Conservation (phyloP, 2,329 filamentous ascomycete genomes). For the Teratosphaeriaceae sp. region DNA sequence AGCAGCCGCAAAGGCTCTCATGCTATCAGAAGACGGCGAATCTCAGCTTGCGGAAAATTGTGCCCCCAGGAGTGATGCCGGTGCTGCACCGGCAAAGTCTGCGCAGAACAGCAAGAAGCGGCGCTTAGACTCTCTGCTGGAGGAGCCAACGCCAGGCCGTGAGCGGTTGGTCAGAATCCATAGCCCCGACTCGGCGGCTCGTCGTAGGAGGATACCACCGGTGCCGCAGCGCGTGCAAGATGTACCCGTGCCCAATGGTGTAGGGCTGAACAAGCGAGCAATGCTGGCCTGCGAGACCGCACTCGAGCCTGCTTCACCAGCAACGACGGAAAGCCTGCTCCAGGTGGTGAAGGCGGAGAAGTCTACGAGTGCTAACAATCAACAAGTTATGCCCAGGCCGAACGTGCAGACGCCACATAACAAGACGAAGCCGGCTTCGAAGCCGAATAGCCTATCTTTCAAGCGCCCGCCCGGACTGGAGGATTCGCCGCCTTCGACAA, state of each 20-base stretch:
- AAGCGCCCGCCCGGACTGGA: constrained; percentile 7
- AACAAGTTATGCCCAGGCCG: too few relatives aligned
- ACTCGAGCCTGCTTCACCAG: too few relatives aligned
- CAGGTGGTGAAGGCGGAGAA: too few relatives aligned
- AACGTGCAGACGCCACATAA: not conserved
- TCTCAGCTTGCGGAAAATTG: constrained; percentile 5
- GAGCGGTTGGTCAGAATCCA: constrained; percentile 5
- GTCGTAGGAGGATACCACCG: not conserved
- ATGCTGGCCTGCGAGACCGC: too few relatives aligned
- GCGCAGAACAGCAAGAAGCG: constrained; percentile 4
- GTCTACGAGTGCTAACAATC: too few relatives aligned
- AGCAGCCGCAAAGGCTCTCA: constrained; percentile 12
- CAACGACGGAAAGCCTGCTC: too few relatives aligned
- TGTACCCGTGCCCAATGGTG: too few relatives aligned
- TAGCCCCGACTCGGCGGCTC: not conserved
- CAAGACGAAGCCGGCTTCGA: constrained; percentile 4
- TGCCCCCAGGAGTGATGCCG: not conserved
- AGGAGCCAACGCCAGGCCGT: constrained; percentile 12
- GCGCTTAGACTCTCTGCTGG: constrained; percentile 20
- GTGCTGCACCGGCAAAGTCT: not conserved
- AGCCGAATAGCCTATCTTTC: not conserved
- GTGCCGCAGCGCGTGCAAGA: too few relatives aligned
- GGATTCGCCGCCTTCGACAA: constrained; percentile 17
- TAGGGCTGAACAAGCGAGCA: too few relatives aligned
- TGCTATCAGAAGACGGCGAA: constrained; percentile 27